Conservation (phyloP, 345 rosid species). For the Eucalyptus curtisii region DNA sequence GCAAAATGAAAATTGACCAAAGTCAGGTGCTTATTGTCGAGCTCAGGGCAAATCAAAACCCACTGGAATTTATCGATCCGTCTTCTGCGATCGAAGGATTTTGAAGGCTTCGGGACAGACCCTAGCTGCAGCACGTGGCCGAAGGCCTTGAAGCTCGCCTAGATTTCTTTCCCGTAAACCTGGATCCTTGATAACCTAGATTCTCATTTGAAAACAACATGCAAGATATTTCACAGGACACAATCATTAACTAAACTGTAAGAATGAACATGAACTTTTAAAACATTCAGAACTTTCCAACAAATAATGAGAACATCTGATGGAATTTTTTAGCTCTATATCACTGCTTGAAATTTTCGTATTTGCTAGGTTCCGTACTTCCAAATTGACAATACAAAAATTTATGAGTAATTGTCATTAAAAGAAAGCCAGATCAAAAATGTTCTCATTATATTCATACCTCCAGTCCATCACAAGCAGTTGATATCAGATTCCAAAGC, state of each 20-base stretch:
- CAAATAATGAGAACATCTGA: neutral
- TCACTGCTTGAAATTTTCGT: neutral
- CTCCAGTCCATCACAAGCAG: conserved; percentile 48
- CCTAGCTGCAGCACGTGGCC: conserved; percentile 32
- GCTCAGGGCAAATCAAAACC: neutral
- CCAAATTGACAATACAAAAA: neutral
- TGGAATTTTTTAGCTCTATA: neutral
- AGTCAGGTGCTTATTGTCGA: neutral
- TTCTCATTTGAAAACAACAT: neutral
- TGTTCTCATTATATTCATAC: conserved; percentile 3
- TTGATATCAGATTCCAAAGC: conserved; percentile 57
- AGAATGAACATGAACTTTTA: neutral
- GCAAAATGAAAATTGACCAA: neutral
- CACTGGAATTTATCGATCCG: conserved; percentile 62
- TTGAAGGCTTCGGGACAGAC: conserved; percentile 38
- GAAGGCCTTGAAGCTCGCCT: conserved; percentile 71
- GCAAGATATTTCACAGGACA: neutral
- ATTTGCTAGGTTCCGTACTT: neutral
- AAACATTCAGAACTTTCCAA: neutral
- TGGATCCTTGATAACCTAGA: conserved; percentile 50
- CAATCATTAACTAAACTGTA: neutral
- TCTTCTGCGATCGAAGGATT: conserved; percentile 40
- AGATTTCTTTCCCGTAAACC: conserved; percentile 62
- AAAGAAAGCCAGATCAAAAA: neutral
- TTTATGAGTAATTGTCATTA: neutral